Evolutionary conservation across 1,284 basidiomycete species (phyloP), one percentile per base, ranked within the genome.

Genomic region (Papiliotrema nemorosa): DNA sequence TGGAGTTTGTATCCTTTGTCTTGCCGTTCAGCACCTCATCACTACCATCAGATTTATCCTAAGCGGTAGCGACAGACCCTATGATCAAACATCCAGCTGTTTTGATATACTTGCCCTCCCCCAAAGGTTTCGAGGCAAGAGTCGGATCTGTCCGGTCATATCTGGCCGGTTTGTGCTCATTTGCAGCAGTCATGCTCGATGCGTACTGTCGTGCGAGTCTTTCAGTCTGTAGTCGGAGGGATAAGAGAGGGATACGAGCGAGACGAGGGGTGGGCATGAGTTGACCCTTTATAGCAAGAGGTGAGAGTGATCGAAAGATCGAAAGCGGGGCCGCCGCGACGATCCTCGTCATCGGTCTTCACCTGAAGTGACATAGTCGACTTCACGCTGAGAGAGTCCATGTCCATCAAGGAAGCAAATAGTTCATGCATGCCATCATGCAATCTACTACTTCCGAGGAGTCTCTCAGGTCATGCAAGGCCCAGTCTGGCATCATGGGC

Each of bases 1-100:
- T 74, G 53, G 79, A 79, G 53, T 96, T 97, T 18, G 82, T 80
- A 73, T 97, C 92, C 52, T 84, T 82, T 1, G 90, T 74, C 70
- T 71, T 70, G 35, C 76, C 77, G 49, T 78, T 78, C 27, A 78
- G 52, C 6, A 78, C 76, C 55, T 78, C 76, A 54, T 77, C 76
- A 2, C 77, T 69, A 36, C 35, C 41, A 45, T 53, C 24, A 40
- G 20, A 9, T 31, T 14, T 14, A 31, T 31, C 29, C 14, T 37
- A 5, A 24, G 14, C 35, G 14, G 4, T 36, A 20, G 39, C 29
- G 10, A 38, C 10, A 41, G 14, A 58, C 53, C 56, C 73, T 20
- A 75, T 73, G 39, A 74, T 70, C 9, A 74, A 39, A 55, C 73
- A 75, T 13, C 70, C 73, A 2, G 74, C 74, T 0, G 73, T 75